These are phyloP conservation scores for Lentinula edodes DNA, from an alignment of 768 basidiomycete species.

Conservation along the genomic window DNA sequence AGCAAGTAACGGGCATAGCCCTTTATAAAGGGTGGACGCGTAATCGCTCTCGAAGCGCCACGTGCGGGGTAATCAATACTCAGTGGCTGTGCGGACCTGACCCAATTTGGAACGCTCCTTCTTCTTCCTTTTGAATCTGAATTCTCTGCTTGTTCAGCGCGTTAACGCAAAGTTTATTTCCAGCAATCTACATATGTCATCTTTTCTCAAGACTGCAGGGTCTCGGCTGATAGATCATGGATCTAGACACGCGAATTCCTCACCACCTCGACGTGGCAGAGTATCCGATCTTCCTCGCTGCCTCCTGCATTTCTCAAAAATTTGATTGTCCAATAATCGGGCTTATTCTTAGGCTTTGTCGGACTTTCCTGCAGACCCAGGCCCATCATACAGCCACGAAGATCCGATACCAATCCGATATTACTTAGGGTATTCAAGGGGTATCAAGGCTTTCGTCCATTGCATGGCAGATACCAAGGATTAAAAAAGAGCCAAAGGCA, in stretches of 20 bases:
- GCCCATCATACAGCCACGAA: neutral
- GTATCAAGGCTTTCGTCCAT: neutral
- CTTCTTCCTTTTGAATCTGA: neutral
- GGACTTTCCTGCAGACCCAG: neutral
- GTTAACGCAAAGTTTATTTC: neutral
- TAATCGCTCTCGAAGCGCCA: neutral
- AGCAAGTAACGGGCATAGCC: neutral
- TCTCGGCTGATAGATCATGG: neutral
- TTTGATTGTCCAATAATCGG: neutral
- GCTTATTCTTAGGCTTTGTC: neutral
- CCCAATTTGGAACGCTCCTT: neutral
- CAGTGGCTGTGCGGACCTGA: neutral
- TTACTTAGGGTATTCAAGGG: neutral
- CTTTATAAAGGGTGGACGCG: constrained; percentile 5
- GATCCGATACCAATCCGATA: neutral
- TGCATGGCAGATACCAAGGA: neutral
- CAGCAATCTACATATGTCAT: neutral
- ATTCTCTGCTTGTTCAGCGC: neutral
- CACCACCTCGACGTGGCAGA: neutral
- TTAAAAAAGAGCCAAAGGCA: neutral
- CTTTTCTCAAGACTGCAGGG: neutral
- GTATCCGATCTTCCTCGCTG: neutral
- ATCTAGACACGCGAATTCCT: neutral
- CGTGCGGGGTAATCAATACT: neutral
- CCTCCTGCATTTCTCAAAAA: neutral